These are phyloP conservation scores for Trichophyton schoenleinii DNA, from an alignment of 2,329 filamentous ascomycete genomes.

Conservation along the genomic window DNA sequence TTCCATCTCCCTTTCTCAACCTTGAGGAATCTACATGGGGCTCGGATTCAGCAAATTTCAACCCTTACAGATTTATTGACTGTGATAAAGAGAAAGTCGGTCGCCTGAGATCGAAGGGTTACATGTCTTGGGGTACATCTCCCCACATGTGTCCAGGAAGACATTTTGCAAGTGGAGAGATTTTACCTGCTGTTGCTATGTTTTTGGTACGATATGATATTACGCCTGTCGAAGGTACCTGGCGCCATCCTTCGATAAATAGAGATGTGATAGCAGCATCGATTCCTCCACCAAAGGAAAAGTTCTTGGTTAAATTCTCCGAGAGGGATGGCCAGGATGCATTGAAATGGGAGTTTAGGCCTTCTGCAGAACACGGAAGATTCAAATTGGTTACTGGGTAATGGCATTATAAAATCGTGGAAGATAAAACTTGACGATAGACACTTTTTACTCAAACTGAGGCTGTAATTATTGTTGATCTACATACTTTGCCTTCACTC, in stretches of 20 bases:
- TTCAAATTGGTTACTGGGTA: neutral
- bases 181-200: neutral
- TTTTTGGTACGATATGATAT: neutral
- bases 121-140: neutral
- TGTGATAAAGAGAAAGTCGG: neutral
- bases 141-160: neutral
- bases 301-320: neutral
- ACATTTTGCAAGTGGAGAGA: constrained; percentile 2
- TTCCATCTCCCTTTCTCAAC: neutral
- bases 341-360: neutral
- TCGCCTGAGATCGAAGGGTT: neutral
- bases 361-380: neutral
- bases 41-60: neutral
- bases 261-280: neutral
- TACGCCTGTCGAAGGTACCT: neutral
- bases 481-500: neutral
- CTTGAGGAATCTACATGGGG: neutral
- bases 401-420: neutral
- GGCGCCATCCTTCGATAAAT: neutral
- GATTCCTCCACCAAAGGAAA: neutral
- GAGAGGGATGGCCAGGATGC: neutral
- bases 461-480: too few relatives aligned
- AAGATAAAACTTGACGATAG: too few relatives aligned
- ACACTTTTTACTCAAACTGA: too few relatives aligned
- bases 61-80: neutral